Conservation (phyloP, 108 stramenopile genomes). For the Schizochytrium sp. region DNA sequence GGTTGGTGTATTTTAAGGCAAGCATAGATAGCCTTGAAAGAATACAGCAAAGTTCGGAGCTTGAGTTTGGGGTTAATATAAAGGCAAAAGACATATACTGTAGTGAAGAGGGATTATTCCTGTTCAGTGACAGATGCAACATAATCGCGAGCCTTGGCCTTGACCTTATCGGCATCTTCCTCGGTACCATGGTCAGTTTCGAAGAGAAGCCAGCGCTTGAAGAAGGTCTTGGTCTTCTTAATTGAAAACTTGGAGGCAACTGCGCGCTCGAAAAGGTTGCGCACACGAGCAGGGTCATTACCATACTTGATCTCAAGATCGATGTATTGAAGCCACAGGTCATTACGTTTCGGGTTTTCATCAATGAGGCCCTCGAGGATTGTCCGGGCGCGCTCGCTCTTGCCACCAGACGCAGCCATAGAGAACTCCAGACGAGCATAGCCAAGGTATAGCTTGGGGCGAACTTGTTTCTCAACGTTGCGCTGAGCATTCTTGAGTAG, state of each 20-base stretch:
- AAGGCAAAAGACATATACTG: too few species aligned
- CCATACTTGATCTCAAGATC: conserved; percentile 56
- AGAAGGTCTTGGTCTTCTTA: conserved; percentile 55
- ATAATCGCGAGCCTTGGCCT: conserved; percentile 38
- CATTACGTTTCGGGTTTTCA: conserved; percentile 54
- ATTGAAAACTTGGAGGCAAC: conserved; percentile 23
- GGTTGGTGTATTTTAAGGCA: too few species aligned
- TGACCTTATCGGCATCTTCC: conserved; percentile 37
- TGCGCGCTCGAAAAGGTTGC: conserved; percentile 41
- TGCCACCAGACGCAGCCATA: not conserved
- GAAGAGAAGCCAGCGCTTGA: conserved; percentile 54
- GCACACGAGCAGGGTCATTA: not conserved
- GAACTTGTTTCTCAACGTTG: not conserved
- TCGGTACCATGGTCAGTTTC: conserved; percentile 55
- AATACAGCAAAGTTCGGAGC: too few species aligned
- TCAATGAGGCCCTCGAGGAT: conserved; percentile 34
- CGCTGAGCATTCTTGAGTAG: not conserved
- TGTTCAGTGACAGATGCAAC: conserved; percentile 6
- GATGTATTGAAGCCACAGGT: conserved; percentile 52
- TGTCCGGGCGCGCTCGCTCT: conserved; percentile 48
- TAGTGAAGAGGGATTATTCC: not conserved
- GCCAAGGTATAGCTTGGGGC: conserved; percentile 12
- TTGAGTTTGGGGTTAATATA: too few species aligned
- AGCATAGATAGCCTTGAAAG: too few species aligned
- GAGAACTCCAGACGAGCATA: conserved; percentile 54